phyloP scores from a whole-genome alignment of 73 alveolate genomes.

The Effrenium voratum region DNA sequence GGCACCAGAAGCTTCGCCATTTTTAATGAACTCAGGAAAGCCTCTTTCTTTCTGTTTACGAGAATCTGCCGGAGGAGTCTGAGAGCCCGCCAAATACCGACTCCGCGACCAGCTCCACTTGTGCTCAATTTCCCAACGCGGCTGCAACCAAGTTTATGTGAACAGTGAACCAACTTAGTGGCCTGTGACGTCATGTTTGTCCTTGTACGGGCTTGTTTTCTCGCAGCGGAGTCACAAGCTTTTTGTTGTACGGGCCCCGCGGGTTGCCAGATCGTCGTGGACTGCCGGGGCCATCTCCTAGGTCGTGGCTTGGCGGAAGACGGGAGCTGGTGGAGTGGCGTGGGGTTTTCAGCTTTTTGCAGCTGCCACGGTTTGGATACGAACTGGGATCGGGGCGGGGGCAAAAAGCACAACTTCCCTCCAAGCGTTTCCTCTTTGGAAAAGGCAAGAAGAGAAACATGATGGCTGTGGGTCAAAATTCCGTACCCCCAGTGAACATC shows the following conservation, averaged over 20 bases:
- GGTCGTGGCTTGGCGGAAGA: not conserved
- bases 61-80: not conserved
- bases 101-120: not conserved
- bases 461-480: not conserved
- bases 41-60: not conserved
- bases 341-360: not conserved
- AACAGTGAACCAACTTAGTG: not conserved
- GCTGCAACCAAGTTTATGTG: not conserved
- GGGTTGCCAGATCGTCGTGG: constrained; percentile 39
- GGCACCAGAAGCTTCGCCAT: not conserved
- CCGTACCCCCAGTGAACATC: not conserved
- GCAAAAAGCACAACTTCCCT: not conserved
- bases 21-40: not conserved
- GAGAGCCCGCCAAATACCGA: not conserved
- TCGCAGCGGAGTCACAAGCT: not conserved
- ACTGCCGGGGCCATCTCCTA: constrained; percentile 57
- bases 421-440: not conserved
- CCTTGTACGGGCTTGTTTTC: not conserved
- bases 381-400: not conserved
- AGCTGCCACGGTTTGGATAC: not conserved
- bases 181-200: not conserved
- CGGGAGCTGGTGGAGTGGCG: not conserved
- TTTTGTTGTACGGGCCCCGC: not conserved
- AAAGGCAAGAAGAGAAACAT: not conserved
- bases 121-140: not conserved